Conservation (phyloP, 225 moss, liverwort and hornwort species). For the Lunularia cruciata region DNA sequence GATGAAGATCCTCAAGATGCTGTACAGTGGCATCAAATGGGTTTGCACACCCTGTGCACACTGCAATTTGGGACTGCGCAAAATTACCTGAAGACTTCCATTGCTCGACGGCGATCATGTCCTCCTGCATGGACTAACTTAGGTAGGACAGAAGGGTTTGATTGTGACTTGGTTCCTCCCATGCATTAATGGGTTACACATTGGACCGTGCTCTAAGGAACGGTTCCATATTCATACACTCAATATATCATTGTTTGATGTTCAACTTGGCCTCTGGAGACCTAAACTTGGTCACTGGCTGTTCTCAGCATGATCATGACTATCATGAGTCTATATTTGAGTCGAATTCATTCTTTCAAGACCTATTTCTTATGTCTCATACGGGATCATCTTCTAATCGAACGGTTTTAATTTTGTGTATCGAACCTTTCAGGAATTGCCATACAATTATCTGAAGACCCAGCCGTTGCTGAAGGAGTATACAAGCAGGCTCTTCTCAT, state of each 20-base stretch:
- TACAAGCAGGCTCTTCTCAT: conserved; percentile 51
- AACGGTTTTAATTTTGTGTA: background rate
- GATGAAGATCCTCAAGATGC: conserved; percentile 63
- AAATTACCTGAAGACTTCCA: conserved; percentile 55
- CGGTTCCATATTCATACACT: background rate
- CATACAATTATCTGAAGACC: conserved; percentile 61
- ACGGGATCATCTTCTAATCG: background rate
- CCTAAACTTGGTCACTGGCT: too few relatives aligned
- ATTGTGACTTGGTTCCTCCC: background rate
- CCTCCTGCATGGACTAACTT: conserved; percentile 60
- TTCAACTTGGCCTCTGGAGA: too few relatives aligned
- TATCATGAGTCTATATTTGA: too few relatives aligned
- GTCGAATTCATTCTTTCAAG: background rate
- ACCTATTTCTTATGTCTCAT: background rate
- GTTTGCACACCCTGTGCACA: conserved; percentile 57
- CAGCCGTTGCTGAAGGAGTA: conserved; percentile 56
- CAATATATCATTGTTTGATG: too few relatives aligned
- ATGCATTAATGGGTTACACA: background rate
- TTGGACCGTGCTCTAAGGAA: background rate
- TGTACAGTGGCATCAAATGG: conserved; percentile 66
- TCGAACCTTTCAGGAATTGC: conserved; percentile 46
- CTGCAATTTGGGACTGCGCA: conserved; percentile 57
- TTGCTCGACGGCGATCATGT: conserved; percentile 41
- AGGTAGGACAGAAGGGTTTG: conserved; percentile 29
- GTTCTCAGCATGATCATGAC: too few relatives aligned